These are phyloP conservation scores for Sugiyamaella floridensis DNA, from an alignment of 805 yeast species.

Conservation along the genomic window DNA sequence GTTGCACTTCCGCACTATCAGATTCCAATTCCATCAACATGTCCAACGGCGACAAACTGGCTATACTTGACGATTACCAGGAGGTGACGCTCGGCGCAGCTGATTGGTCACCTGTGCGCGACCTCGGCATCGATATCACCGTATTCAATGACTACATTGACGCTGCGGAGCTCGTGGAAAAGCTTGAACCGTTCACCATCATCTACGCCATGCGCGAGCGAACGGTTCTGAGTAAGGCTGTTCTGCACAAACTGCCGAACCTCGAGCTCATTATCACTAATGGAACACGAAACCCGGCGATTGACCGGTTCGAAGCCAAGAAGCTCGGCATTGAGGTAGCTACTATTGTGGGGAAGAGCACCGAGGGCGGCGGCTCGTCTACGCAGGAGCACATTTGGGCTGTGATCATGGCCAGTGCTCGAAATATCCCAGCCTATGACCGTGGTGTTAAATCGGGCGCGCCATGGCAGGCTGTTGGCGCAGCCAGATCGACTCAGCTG, in stretches of 20 bases:
- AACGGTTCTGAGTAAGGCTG: slow-evolving; percentile 13
- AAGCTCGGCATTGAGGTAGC: slow-evolving; percentile 16
- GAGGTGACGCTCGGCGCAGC: slow-evolving; percentile 13
- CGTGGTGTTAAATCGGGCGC: slow-evolving; percentile 7
- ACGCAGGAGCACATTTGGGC: slow-evolving; percentile 22
- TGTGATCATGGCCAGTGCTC: slow-evolving; percentile 13
- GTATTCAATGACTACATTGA: slow-evolving; percentile 16
- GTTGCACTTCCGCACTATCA: neutral
- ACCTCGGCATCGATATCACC: slow-evolving; percentile 13
- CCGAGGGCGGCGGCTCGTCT: slow-evolving; percentile 10
- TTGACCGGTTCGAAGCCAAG: slow-evolving; percentile 17
- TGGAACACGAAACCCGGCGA: slow-evolving; percentile 16
- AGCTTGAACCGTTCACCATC: slow-evolving; percentile 15
- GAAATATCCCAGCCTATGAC: slow-evolving; percentile 16
- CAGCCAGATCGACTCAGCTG: slow-evolving; percentile 1
- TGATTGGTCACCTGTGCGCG: slow-evolving; percentile 15
- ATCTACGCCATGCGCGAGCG: slow-evolving; percentile 21
- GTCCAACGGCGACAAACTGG: slow-evolving; percentile 7
- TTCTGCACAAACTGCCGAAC: slow-evolving; percentile 15
- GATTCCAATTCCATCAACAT: neutral
- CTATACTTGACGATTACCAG: slow-evolving; percentile 22
- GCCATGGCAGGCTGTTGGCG: slow-evolving; percentile 20
- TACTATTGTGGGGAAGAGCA: slow-evolving; percentile 1
- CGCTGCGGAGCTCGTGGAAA: slow-evolving; percentile 4
- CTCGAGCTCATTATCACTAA: slow-evolving; percentile 20